A percentile compares a stretch with the other conserved stretches of the same genome.
Conservation (phyloP, 192 early-diverging fungal species). For the Backusella macrospora region DNA sequence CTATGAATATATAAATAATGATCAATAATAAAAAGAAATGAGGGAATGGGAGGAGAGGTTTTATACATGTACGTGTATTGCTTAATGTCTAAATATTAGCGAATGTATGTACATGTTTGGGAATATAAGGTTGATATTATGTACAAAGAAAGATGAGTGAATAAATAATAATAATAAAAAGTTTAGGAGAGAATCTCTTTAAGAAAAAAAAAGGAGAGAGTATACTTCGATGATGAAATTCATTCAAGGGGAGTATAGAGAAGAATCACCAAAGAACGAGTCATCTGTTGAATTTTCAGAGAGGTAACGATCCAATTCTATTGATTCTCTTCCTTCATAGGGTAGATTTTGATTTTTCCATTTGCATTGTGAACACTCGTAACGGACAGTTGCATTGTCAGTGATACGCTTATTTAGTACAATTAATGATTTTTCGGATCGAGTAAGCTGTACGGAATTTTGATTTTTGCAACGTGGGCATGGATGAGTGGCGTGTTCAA, state of each 20-base stretch:
- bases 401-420: slow-evolving; percentile 39
- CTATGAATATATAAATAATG: neutral
- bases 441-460: slow-evolving; percentile 37
- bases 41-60: neutral
- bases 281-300: slow-evolving; percentile 15
- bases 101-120: neutral
- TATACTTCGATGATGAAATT: neutral
- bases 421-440: slow-evolving; percentile 38
- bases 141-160: neutral
- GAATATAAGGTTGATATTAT: neutral
- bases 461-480: slow-evolving; percentile 42
- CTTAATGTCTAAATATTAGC: neutral
- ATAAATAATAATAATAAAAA: neutral
- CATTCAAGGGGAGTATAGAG: slow-evolving; percentile 16
- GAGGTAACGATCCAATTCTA: slow-evolving; percentile 10
- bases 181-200: neutral
- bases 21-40: too few species aligned
- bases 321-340: slow-evolving; percentile 14
- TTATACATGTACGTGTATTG: neutral
- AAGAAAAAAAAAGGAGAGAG: neutral
- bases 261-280: neutral
- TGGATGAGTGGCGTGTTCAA: slow-evolving; percentile 38
- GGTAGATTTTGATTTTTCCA: slow-evolving; percentile 39
- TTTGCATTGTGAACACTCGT: slow-evolving; percentile 38
- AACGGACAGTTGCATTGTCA: slow-evolving; percentile 35